A percentile compares a stretch with the other conserved stretches of the same genome.
phyloP scores from a whole-genome alignment of 768 basidiomycete genomes.

The Dentipellis fragilis region DNA sequence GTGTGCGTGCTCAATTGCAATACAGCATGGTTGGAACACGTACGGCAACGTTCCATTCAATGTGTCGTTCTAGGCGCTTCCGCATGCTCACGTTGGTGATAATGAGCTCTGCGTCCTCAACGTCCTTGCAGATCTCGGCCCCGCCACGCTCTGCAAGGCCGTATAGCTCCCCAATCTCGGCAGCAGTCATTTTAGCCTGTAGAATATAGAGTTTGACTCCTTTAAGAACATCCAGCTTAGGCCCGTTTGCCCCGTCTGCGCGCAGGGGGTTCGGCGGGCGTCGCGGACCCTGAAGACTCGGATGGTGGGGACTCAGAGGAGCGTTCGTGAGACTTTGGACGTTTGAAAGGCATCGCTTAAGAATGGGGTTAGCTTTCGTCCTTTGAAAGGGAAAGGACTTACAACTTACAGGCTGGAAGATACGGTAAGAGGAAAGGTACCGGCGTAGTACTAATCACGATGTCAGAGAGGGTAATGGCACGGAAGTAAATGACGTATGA shows the following conservation, averaged over 20 bases:
- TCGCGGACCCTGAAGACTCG: not conserved
- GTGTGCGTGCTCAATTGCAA: not conserved
- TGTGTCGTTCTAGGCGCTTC: conserved; percentile 59
- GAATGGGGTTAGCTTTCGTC: not conserved
- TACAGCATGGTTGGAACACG: conserved; percentile 17
- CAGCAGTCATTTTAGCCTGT: conserved; percentile 18
- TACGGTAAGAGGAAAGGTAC: no score
- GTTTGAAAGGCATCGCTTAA: not conserved
- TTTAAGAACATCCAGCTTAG: not conserved
- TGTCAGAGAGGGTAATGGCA: no score
- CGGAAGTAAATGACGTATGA: no score
- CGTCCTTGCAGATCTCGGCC: conserved; percentile 26
- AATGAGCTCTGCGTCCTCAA: conserved; percentile 49
- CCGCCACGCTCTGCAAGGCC: conserved; percentile 20
- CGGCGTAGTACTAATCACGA: no score
- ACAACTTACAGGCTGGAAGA: no score
- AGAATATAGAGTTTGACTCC: conserved; percentile 7
- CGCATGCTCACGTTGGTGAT: conserved; percentile 59
- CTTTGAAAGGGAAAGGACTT: no score
- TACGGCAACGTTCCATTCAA: conserved; percentile 57
- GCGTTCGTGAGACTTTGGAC: not conserved
- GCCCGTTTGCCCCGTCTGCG: not conserved
- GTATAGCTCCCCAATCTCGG: conserved; percentile 19
- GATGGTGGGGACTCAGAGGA: not conserved
- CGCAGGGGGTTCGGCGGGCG: not conserved